These are phyloP conservation scores for Fusarium chaquense DNA, from an alignment of 2,329 filamentous ascomycete species.

Conservation along the genomic window DNA sequence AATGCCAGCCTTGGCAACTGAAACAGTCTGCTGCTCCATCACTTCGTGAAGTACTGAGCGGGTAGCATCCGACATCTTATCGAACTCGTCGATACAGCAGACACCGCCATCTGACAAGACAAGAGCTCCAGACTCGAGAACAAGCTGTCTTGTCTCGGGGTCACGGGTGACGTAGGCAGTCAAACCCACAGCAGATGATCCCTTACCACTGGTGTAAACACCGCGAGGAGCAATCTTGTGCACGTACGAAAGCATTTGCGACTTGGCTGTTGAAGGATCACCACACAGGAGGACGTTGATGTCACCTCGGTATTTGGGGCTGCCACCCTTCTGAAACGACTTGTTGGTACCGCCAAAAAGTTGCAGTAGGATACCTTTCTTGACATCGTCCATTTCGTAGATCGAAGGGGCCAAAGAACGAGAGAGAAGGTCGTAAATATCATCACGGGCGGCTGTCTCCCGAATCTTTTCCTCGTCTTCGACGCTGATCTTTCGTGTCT, in stretches of 20 bases:
- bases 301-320: slow-evolving; percentile 94
- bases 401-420: slow-evolving; percentile 93
- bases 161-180: slow-evolving; percentile 86
- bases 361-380: slow-evolving; percentile 97
- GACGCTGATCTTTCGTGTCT: slow-evolving; percentile 82
- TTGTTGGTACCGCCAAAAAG: slow-evolving; percentile 99
- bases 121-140: slow-evolving; percentile 82
- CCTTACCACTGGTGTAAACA: slow-evolving; percentile 85
- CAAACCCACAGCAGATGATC: slow-evolving; percentile 83
- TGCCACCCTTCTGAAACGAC: slow-evolving; percentile 95
- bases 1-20: slow-evolving; percentile 90
- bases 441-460: slow-evolving; percentile 79
- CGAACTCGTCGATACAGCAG: slow-evolving; percentile 87
- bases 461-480: slow-evolving; percentile 93
- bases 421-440: slow-evolving; percentile 93
- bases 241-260: slow-evolving; percentile 92
- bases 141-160: slow-evolving; percentile 82
- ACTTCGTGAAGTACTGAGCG: slow-evolving; percentile 87
- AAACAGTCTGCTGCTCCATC: slow-evolving; percentile 90
- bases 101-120: slow-evolving; percentile 85
- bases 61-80: slow-evolving; percentile 86
- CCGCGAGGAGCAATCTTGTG: slow-evolving; percentile 96
- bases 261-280: slow-evolving; percentile 96
- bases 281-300: slow-evolving; percentile 97
- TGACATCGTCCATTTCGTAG: slow-evolving; percentile 98